Conservation (phyloP, 208 protist genomes). For the Leishmania guyanensis region DNA sequence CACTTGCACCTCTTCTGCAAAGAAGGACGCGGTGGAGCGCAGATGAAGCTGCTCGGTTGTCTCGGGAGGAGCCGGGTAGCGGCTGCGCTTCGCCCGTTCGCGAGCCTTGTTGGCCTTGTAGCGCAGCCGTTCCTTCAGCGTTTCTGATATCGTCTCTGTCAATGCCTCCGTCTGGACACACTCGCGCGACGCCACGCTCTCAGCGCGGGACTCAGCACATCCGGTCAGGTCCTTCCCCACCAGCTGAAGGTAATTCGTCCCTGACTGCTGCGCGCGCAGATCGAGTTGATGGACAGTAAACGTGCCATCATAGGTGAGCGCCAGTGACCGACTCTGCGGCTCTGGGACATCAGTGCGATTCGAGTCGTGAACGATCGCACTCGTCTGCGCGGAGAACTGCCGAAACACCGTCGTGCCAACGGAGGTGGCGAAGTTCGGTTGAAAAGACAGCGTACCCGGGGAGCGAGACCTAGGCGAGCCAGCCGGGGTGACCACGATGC, state of each 20-base stretch:
- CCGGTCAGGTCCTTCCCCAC: slow-evolving; percentile 61
- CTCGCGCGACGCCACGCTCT: slow-evolving; percentile 74
- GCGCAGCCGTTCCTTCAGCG: slow-evolving; percentile 46
- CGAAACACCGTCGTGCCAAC: not conserved
- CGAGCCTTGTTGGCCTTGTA: slow-evolving; percentile 57
- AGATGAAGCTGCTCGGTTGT: slow-evolving; percentile 75
- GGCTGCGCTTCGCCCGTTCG: slow-evolving; percentile 50
- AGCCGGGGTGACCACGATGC: not conserved
- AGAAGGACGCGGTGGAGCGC: slow-evolving; percentile 69
- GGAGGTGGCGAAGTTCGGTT: not conserved
- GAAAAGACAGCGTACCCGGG: not conserved
- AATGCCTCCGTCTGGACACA: slow-evolving; percentile 83
- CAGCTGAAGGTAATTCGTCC: slow-evolving; percentile 71
- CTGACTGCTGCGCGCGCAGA: slow-evolving; percentile 57
- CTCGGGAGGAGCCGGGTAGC: slow-evolving; percentile 60
- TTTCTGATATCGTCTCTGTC: slow-evolving; percentile 68
- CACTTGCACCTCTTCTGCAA: slow-evolving; percentile 57
- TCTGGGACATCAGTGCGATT: not conserved
- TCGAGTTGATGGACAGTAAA: slow-evolving; percentile 74
- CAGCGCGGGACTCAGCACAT: slow-evolving; percentile 56
- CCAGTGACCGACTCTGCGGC: slow-evolving; percentile 9
- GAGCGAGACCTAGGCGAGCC: not conserved
- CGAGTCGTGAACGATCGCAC: not conserved
- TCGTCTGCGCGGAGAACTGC: slow-evolving; percentile 1
- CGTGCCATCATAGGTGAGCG: slow-evolving; percentile 61